Base-by-base conservation (phyloP, 2,329 filamentous ascomycete genomes). In the Lithohypha guttulata region DNA sequence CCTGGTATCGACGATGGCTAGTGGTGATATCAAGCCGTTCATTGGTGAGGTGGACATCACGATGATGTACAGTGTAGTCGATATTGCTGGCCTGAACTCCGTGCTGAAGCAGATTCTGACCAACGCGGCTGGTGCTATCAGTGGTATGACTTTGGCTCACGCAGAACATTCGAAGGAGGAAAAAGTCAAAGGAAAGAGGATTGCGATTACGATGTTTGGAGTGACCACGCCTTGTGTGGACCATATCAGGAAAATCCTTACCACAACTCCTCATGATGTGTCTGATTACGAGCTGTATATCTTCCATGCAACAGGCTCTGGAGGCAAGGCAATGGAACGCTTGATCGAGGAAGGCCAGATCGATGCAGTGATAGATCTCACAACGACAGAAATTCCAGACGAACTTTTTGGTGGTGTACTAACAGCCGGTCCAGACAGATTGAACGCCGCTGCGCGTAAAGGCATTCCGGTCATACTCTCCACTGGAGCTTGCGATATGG, bases 151-250 rank as follows among this genome's bases (percentile, higher is more conserved):
- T 0, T 43, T 46, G 2, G 58, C 64, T 0, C 75, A 73, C 42
- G 51, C 44, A 4, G 23, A 35, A 6, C 43, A 46, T 7, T 15
- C 26, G 20, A 34, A 43, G 10, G 33, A 23, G 6, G 38, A 42
- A 10, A 17, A 44, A 17, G 29, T 22, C 1, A 33, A 41, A 14
- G 67, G 65, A 49, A 69, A 66, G 40, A 61, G 69, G 0, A 62
- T 84, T 5, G 79, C 70, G 0, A 70, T 83, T 17, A 81, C 79
- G 2, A 84, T 84, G 79, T 84, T 83, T 51, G 79, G 80, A 2
- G 78, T 84, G 5, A 84, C 80, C 0, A 84, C 79, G 0, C 77
- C 78, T 0, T 73, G 70, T 8, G 78, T 77, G 0, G 70, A 77
- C 32, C 58, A 55, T 1, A 70, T 79, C 2, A 66, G 75, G 0